Conservation (phyloP, 345 rosid genomes). For the Arabidopsis thaliana region DNA sequence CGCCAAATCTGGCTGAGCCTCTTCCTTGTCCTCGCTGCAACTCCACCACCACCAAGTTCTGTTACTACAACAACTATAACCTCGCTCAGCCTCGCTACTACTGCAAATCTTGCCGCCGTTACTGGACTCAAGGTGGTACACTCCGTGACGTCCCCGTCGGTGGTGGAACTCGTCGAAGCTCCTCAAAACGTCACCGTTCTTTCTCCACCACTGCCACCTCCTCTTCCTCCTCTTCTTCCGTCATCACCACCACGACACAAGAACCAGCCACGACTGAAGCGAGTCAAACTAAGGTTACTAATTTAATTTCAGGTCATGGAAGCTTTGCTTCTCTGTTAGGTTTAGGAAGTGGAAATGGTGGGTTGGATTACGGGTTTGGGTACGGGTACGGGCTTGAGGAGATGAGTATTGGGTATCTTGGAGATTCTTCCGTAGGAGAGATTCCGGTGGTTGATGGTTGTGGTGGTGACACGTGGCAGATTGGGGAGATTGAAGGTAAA, state of each 20-base stretch:
- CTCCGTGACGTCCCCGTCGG: constrained; percentile 92
- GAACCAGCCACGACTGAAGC: constrained; percentile 32
- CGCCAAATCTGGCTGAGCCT: constrained; percentile 71
- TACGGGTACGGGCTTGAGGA: constrained; percentile 64
- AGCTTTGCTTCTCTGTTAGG: constrained; percentile 77
- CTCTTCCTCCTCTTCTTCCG: constrained; percentile 51
- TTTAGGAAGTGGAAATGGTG: constrained; percentile 48
- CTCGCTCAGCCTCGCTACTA: constrained; percentile 95
- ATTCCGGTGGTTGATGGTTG: constrained; percentile 42
- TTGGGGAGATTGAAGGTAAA: constrained; percentile 52
- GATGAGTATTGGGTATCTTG: constrained; percentile 61
- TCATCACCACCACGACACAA: constrained; percentile 36
- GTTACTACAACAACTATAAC: constrained; percentile 96
- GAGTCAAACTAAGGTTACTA: constrained; percentile 45
- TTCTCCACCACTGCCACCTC: constrained; percentile 47
- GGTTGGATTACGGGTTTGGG: constrained; percentile 56
- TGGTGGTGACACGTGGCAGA: constrained; percentile 67
- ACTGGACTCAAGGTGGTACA: constrained; percentile 98
- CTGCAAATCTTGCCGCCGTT: constrained; percentile 93
- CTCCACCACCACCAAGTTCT: constrained; percentile 86
- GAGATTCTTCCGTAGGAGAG: constrained; percentile 15
- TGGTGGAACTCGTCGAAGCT: constrained; percentile 82
- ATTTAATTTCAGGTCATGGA: constrained; percentile 40
- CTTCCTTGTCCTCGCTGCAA: constrained; percentile 93
- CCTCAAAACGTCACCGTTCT: constrained; percentile 43